Percentiles rank a stretch among this genome's conserved stretches.
Evolutionary conservation across 768 basidiomycete genomes (phyloP).

Genomic region (Dioszegia crocea): DNA sequence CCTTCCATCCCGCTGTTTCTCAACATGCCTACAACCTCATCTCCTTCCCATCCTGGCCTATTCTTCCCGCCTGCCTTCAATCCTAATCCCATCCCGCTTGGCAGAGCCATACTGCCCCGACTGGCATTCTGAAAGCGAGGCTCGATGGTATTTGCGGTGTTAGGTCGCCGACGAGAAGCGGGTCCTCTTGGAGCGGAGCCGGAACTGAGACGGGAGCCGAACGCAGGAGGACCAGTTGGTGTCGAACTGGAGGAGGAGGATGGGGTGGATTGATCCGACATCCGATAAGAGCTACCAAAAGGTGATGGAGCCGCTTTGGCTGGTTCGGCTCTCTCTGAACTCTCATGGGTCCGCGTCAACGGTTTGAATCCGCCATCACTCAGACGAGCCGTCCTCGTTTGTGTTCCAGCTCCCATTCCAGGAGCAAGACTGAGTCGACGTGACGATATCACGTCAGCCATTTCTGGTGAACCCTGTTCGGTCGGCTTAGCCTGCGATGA

Average conservation of each 20-base stretch:
- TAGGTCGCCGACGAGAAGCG: neutral
- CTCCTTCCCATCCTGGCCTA: constrained; percentile 48
- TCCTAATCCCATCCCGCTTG: constrained; percentile 20
- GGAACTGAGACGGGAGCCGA: constrained; percentile 21
- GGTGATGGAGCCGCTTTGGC: neutral
- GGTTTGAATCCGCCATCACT: neutral
- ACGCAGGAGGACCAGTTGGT: neutral
- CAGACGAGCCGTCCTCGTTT: neutral
- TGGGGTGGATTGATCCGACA: constrained; percentile 1
- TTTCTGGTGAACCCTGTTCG: constrained; percentile 9
- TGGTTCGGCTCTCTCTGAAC: neutral
- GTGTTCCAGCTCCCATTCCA: constrained; percentile 33
- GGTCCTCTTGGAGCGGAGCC: constrained; percentile 4
- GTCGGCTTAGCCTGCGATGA: neutral
- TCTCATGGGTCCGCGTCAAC: neutral
- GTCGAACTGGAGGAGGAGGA: no score
- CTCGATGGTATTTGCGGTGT: neutral
- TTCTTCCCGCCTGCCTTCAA: constrained; percentile 12
- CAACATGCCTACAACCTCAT: constrained; percentile 42
- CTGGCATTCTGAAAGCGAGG: neutral
- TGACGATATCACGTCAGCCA: neutral
- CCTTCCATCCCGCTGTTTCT: constrained; percentile 44
- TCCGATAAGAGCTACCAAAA: neutral
- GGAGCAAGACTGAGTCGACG: constrained; percentile 37
- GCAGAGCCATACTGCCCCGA: constrained; percentile 26